phyloP scores from a whole-genome alignment of 345 rosid genomes.

The Mallotus nudiflorus region DNA sequence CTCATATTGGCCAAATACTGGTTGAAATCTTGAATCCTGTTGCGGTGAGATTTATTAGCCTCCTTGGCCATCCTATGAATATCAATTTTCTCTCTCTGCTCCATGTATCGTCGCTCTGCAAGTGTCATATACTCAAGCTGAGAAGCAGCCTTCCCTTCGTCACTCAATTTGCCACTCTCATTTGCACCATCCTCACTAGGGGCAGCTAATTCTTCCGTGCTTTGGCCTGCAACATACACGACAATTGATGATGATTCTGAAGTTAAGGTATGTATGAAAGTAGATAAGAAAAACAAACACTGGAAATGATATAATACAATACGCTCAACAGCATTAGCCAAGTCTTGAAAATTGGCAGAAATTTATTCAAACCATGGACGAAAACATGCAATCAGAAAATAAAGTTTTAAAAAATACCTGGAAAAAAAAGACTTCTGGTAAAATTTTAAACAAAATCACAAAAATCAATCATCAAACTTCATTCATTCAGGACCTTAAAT shows the following conservation, averaged over 20 bases:
- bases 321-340: background rate
- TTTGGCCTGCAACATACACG: conserved; percentile 35
- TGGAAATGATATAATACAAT: background rate
- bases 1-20: conserved; percentile 92
- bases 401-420: background rate
- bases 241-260: background rate
- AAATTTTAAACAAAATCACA: background rate
- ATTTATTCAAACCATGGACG: background rate
- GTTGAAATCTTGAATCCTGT: conserved; percentile 81
- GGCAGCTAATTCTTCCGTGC: conserved; percentile 22
- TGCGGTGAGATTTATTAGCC: conserved; percentile 78
- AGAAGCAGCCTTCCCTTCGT: conserved; percentile 42
- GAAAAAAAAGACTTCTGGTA: background rate
- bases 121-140: conserved; percentile 57
- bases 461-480: background rate
- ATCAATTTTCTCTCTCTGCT: conserved; percentile 69
- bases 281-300: background rate
- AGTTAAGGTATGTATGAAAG: background rate
- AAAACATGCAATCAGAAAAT: background rate
- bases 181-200: conserved; percentile 29
- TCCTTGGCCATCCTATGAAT: conserved; percentile 63
- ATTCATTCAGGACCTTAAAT: background rate
- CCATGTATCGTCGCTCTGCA: conserved; percentile 68
- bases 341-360: background rate
- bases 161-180: conserved; percentile 36